A percentile compares a stretch with the other conserved stretches of the same genome.
Conservation (phyloP, 768 basidiomycete species). For the Amanita molliuscula region DNA sequence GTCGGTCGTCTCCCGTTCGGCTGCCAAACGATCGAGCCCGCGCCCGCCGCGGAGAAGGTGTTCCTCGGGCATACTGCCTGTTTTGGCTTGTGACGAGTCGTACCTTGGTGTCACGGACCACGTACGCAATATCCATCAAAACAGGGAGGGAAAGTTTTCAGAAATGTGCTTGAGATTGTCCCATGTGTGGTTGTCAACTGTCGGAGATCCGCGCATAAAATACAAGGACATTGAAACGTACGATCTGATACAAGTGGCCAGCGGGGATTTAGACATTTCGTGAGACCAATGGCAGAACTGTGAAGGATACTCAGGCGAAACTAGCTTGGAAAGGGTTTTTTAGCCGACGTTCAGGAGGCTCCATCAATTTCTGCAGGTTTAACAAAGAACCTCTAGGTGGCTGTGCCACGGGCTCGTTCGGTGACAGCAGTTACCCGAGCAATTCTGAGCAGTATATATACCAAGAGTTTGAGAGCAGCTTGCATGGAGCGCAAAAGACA, state of each 20-base stretch:
- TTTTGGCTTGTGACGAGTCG: not conserved
- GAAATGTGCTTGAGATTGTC: not conserved
- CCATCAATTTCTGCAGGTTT: not conserved
- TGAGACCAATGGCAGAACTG: not conserved
- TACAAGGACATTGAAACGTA: not conserved
- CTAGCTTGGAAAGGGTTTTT: not conserved
- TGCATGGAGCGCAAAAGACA: too few species aligned
- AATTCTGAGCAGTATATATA: too few species aligned
- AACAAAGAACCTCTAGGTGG: not conserved
- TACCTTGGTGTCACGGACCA: not conserved
- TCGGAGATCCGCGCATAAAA: not conserved
- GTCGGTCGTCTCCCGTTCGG: not conserved
- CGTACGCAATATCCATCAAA: too few species aligned
- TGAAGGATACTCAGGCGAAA: not conserved
- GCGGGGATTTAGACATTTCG: not conserved
- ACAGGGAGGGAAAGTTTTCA: not conserved
- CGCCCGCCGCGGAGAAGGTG: slow-evolving; percentile 1
- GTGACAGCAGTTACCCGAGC: not conserved
- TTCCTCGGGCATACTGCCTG: not conserved
- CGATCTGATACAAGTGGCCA: not conserved
- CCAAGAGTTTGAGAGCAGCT: too few species aligned
- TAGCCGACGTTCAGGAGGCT: not conserved
- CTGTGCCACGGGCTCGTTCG: not conserved
- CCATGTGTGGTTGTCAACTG: not conserved
- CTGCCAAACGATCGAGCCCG: not conserved